phyloP scores from a whole-genome alignment of 2,329 filamentous ascomycete genomes.

The Diaporthe sp. region DNA sequence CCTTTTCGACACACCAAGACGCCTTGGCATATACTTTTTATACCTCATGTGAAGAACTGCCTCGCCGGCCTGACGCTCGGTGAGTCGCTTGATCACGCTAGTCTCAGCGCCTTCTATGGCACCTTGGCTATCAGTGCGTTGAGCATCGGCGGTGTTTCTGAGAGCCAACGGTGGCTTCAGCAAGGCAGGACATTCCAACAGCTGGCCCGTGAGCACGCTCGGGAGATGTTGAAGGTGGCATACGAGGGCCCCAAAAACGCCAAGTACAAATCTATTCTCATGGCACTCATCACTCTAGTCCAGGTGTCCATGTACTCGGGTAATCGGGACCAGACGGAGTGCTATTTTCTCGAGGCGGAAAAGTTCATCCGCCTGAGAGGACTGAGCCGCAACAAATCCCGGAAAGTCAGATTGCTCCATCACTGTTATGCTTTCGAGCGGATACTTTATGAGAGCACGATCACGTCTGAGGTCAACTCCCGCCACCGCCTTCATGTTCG shows the following conservation, averaged over 20 bases:
- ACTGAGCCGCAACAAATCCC: conserved; percentile 49
- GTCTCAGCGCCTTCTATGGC: conserved; percentile 49
- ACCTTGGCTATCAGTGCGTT: conserved; percentile 52
- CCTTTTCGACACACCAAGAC: conserved; percentile 51
- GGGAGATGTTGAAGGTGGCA: conserved; percentile 44
- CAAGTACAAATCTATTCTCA: conserved; percentile 54
- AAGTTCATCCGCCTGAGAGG: conserved; percentile 51
- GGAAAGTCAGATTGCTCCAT: conserved; percentile 53
- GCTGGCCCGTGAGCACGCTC: conserved; percentile 43
- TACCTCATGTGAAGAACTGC: conserved; percentile 48
- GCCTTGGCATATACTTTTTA: conserved; percentile 52
- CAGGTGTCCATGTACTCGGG: conserved; percentile 48
- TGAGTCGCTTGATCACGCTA: conserved; percentile 47
- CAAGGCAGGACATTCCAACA: conserved; percentile 43
- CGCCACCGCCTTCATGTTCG: conserved; percentile 37
- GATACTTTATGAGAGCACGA: conserved; percentile 51
- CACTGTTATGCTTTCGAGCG: conserved; percentile 53
- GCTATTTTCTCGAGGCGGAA: conserved; percentile 51
- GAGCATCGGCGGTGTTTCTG: conserved; percentile 44
- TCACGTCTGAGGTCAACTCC: conserved; percentile 37
- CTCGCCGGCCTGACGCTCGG: conserved; percentile 50
- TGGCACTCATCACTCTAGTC: conserved; percentile 53
- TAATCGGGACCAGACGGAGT: conserved; percentile 47
- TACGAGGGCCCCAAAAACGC: conserved; percentile 34
- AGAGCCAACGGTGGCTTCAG: conserved; percentile 44